phyloP scores from a whole-genome alignment of 441 rosid species.

The Populus tomentosa region DNA sequence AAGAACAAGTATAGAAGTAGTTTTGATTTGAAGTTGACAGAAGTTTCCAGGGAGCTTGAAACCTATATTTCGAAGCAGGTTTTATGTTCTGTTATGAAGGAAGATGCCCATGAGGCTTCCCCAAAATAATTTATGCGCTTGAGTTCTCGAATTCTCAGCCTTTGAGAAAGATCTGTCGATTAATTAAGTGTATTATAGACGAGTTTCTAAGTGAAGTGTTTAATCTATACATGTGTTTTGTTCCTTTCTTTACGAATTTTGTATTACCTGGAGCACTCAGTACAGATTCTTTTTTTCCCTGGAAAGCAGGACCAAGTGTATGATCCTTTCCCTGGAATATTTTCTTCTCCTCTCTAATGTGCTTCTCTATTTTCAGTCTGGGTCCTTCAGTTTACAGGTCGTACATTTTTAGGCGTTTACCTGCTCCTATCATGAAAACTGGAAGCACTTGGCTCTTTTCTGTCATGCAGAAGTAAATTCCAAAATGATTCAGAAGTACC shows the following conservation, averaged over 20 bases:
- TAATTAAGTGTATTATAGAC: conserved; percentile 22
- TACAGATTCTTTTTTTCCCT: not conserved
- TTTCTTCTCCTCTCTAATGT: not conserved
- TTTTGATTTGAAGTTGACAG: conserved; percentile 84
- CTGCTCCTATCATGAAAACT: not conserved
- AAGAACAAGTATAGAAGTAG: conserved; percentile 71
- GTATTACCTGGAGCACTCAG: not conserved
- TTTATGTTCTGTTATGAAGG: conserved; percentile 68
- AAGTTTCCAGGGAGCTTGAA: conserved; percentile 86
- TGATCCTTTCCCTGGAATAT: too few species aligned
- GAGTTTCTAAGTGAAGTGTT: conserved; percentile 1
- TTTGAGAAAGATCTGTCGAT: conserved; percentile 43
- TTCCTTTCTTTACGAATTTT: not conserved
- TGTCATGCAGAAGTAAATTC: not conserved
- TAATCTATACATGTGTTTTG: conserved; percentile 3
- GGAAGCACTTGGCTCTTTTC: not conserved
- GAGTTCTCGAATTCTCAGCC: conserved; percentile 39
- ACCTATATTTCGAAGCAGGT: conserved; percentile 86
- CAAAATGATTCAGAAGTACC: not conserved
- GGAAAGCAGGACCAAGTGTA: not conserved
- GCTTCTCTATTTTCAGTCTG: not conserved
- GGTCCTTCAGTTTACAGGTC: not conserved
- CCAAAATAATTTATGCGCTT: conserved; percentile 38
- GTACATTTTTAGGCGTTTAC: not conserved
- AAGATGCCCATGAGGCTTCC: conserved; percentile 66